A percentile compares a stretch with the other conserved stretches of the same genome.
These are phyloP conservation scores for Phytophthora aleatoria DNA, from an alignment of 352 stramenopile genomes.

Conservation along the genomic window DNA sequence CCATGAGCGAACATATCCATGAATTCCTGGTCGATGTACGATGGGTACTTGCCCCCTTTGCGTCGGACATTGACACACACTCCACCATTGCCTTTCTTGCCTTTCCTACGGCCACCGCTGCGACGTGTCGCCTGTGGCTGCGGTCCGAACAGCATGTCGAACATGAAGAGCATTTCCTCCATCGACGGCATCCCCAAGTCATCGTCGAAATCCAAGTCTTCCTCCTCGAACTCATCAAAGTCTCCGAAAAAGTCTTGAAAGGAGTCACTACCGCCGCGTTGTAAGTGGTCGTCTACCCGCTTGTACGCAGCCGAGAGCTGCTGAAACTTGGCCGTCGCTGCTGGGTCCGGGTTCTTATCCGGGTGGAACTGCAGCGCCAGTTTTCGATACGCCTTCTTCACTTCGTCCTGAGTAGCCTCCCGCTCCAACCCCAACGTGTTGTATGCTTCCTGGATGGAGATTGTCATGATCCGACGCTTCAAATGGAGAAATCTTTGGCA, in stretches of 20 bases:
- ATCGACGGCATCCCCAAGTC: conserved; percentile 45
- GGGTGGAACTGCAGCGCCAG: conserved; percentile 73
- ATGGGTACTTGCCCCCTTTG: conserved; percentile 9
- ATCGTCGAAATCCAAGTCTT: conserved; percentile 39
- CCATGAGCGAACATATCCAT: conserved; percentile 34
- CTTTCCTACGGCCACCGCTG: background rate
- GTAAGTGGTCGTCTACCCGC: conserved; percentile 57
- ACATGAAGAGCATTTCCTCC: conserved; percentile 81
- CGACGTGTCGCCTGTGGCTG: conserved; percentile 4
- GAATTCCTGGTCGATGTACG: conserved; percentile 26
- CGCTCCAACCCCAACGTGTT: conserved; percentile 44
- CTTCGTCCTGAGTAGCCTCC: conserved; percentile 47
- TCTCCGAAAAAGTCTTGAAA: conserved; percentile 17
- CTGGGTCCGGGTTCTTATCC: conserved; percentile 67
- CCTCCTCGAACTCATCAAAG: conserved; percentile 22
- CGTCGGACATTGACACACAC: conserved; percentile 30
- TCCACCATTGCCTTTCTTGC: conserved; percentile 13
- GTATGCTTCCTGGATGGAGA: conserved; percentile 54
- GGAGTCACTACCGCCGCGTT: conserved; percentile 17
- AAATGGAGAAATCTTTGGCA: conserved; percentile 13
- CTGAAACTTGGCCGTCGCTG: conserved; percentile 75
- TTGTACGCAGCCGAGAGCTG: conserved; percentile 75
- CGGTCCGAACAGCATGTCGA: conserved; percentile 68
- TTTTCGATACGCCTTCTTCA: conserved; percentile 64
- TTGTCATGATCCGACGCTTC: conserved; percentile 24